Evolutionary conservation across 352 stramenopile species (phyloP).

Genomic region (Lagenidium sp.): DNA sequence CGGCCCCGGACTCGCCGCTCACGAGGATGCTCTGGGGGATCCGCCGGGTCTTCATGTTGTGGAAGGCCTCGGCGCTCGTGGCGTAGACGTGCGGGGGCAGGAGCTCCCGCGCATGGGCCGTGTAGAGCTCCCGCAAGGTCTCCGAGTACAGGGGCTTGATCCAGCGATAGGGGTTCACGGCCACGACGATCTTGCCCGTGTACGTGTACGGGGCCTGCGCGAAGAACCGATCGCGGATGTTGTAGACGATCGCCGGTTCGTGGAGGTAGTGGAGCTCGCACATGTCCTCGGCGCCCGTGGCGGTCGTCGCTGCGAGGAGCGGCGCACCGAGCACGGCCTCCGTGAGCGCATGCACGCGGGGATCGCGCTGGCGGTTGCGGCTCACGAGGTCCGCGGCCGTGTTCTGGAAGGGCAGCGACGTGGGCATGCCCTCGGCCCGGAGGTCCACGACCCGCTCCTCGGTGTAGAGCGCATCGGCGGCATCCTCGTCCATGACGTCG

Average conservation of each 20-base stretch:
- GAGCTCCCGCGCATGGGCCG: constrained; percentile 38
- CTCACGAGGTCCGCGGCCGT: constrained; percentile 9
- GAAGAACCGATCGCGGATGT: constrained; percentile 81
- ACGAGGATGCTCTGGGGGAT: constrained; percentile 88
- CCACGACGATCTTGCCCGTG: constrained; percentile 95
- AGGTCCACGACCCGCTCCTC: constrained; percentile 61
- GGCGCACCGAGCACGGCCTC: constrained; percentile 13
- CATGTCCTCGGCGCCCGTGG: constrained; percentile 74
- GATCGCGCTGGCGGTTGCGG: constrained; percentile 16
- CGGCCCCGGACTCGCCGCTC: constrained; percentile 89
- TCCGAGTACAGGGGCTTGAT: constrained; percentile 83
- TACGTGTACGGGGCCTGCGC: constrained; percentile 92
- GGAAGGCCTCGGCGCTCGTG: constrained; percentile 76
- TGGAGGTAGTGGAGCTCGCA: constrained; percentile 82
- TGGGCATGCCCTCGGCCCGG: constrained; percentile 61
- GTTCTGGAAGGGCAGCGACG: constrained; percentile 75
- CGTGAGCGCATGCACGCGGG: constrained; percentile 3
- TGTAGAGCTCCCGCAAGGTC: constrained; percentile 65
- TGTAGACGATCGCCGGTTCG: constrained; percentile 90
- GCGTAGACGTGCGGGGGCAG: constrained; percentile 89
- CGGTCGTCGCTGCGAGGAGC: constrained; percentile 16
- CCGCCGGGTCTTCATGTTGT: constrained; percentile 67
- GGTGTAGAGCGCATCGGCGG: constrained; percentile 10
- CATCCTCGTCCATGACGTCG: constrained; percentile 3
- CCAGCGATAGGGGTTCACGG: constrained; percentile 94